Base-by-base conservation (phyloP, 768 basidiomycete genomes). In the Phaffia australis region DNA sequence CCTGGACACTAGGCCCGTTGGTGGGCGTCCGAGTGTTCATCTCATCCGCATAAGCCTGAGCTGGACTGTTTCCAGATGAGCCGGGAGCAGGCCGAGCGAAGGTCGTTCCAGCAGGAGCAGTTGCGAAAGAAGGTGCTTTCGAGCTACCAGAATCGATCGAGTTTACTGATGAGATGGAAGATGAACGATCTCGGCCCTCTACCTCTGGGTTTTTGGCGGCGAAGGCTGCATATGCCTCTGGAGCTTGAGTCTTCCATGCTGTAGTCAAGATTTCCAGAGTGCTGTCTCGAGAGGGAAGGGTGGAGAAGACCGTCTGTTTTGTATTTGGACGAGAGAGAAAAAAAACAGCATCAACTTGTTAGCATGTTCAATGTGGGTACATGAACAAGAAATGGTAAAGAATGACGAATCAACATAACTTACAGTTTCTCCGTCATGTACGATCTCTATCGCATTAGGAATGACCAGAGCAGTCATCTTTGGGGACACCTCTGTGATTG, bases 391-490 rank as follows among this genome's bases (percentile, higher is more conserved):
- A 25, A n/a, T 19, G 9, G 11, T 11, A 42, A 42, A 42, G 11
- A 42, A 11, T 5, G 11, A 42, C 11, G 35, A 11, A 42, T 4
- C 6, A 5, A 42, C 14, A 16, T 15, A 9, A 46, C 61, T 21
- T 21, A 68, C 67, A 49, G 30, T 58, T 25, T 63, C 58, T 42
- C 56, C 61, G 49, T 62, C 51, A 7, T 52, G 15, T 2, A 56
- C 23, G 21, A 72, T 61, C 56, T 68, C 69, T 27, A 72, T 68
- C 14, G 71, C 70, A 51, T 72, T 72, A 1, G 71, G 71, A n/a
- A 72, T 72, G 42, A 67, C 65, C 4, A 65, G 64, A 2, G 71
- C 71, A 8, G 70, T 71, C 63, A 71, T 70, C 60, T 63, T 67
- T n/a, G 69, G 64, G 11, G 32, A n/a, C 25, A 71, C 56, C 25